Evolutionary conservation across 345 rosid species (phyloP).

Genomic region (Linum lewisii): DNA sequence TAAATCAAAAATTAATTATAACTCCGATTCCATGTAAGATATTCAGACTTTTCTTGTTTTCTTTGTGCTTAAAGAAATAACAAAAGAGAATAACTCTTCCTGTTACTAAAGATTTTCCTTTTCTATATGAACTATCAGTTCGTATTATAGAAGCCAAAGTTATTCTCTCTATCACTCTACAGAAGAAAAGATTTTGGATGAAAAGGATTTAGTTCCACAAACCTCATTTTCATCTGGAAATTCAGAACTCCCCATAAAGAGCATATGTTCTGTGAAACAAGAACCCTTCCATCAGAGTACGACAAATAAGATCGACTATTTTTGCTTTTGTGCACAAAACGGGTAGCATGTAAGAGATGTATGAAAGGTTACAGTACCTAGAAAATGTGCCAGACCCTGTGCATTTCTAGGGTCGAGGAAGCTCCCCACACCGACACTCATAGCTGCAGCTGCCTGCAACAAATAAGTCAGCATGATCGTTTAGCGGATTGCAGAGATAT

Average conservation of each 20-base stretch:
- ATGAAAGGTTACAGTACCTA: conserved; percentile 39
- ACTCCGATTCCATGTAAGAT: not conserved
- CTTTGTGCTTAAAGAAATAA: not conserved
- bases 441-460: conserved; percentile 93
- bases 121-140: not conserved
- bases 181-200: not conserved
- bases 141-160: not conserved
- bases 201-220: conserved; percentile 16
- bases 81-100: not conserved
- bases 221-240: conserved; percentile 99
- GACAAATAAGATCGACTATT: not conserved
- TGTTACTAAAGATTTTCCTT: not conserved
- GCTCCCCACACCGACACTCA: conserved; percentile 98
- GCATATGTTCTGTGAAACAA: conserved; percentile 75
- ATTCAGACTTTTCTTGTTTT: not conserved
- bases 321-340: too few species aligned
- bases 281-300: conserved; percentile 8
- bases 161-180: not conserved
- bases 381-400: conserved; percentile 96
- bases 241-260: conserved; percentile 93
- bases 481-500: not conserved
- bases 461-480: not conserved
- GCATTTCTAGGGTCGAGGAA: conserved; percentile 89
- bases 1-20: not conserved
- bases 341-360: too few species aligned